Percentiles rank a stretch among this genome's conserved stretches.
phyloP scores from a whole-genome alignment of 2,329 filamentous ascomycete genomes.

The Beauveria caledonica region DNA sequence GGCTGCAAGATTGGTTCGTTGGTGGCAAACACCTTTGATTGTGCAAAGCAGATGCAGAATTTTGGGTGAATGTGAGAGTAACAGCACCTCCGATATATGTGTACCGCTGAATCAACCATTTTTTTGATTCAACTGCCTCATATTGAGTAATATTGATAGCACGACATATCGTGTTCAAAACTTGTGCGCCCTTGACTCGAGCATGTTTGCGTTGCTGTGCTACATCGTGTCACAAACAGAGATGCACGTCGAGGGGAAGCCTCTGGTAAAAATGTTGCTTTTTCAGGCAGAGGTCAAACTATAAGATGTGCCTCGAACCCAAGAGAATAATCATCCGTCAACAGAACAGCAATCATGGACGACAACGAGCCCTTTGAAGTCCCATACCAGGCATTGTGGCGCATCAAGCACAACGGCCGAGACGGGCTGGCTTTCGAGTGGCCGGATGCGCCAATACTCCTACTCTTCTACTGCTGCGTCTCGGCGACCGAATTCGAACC shows the following conservation, averaged over 20 bases:
- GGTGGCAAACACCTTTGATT: no score
- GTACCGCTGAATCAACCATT: no score
- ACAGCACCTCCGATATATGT: no score
- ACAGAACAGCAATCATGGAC: background rate
- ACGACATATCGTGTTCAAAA: background rate
- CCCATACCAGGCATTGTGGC: conserved; percentile 3
- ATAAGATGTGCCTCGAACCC: no score
- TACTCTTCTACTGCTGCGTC: background rate
- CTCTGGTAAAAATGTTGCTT: background rate
- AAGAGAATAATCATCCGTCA: no score
- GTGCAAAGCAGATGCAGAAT: no score
- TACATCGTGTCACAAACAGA: background rate
- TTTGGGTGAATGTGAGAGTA: no score
- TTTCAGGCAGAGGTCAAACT: no score
- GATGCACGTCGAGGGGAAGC: background rate
- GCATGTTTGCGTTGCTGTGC: background rate
- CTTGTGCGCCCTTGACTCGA: background rate
- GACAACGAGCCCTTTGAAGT: background rate
- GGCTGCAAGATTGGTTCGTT: no score
- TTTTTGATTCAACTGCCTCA: no score
- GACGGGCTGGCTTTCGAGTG: background rate
- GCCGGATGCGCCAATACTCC: background rate
- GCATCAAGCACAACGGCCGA: background rate
- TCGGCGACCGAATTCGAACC: background rate
- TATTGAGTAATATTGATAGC: background rate